Evolutionary conservation across 345 rosid genomes (phyloP).

Genomic region (Rhodomyrtus tomentosa): DNA sequence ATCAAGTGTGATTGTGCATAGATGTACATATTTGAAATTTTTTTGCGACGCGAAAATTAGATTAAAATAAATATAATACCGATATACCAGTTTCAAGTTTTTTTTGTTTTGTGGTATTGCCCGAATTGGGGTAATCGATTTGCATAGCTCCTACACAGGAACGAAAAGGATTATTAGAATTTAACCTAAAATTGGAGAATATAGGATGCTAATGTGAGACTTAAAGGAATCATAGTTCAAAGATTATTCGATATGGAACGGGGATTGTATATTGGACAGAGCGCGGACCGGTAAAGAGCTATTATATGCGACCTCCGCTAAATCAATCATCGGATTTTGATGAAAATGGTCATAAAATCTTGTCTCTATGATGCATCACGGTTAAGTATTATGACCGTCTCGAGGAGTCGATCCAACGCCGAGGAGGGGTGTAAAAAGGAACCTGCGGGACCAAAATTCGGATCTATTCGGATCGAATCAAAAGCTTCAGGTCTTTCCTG

Average conservation of each 20-base stretch:
- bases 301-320: not conserved
- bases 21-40: not conserved
- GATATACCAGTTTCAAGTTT: no score
- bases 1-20: not conserved
- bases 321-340: no score
- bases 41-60: not conserved
- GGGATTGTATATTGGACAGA: not conserved
- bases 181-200: not conserved
- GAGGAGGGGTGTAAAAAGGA: not conserved
- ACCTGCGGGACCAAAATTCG: not conserved
- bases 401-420: no score
- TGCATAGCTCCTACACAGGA: not conserved
- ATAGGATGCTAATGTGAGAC: not conserved
- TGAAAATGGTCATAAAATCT: not conserved
- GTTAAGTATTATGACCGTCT: no score
- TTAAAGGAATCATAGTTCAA: not conserved
- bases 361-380: not conserved
- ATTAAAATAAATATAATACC: fast-evolving
- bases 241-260: not conserved
- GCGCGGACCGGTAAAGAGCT: not conserved
- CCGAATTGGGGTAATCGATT: not conserved
- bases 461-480: not conserved
- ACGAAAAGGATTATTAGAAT: not conserved
- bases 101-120: not conserved
- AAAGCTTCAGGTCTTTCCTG: not conserved